Base-by-base conservation (phyloP, 1,284 basidiomycete genomes). In the Marasmius tenuissimus region DNA sequence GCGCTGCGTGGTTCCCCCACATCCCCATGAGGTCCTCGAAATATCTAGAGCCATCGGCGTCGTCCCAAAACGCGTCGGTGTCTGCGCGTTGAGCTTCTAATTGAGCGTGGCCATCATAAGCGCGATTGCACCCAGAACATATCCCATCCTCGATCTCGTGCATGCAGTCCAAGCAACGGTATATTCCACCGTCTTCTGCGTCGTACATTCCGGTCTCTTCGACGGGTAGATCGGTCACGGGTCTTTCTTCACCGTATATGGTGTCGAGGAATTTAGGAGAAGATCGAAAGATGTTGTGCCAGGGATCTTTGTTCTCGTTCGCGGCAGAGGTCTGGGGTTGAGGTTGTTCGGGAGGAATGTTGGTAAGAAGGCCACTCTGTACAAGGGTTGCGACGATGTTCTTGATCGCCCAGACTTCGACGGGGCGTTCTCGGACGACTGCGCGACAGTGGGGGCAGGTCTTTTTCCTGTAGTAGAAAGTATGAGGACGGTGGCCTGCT, bases 371-470 rank as follows among this genome's bases (percentile, higher is more conserved):
- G 10, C 79, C 81, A 63, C 85, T 88, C 55, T 81, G 81, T 45
- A 80, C 76, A 4, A 88, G 67, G 5, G 74, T 71, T 1, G 71
- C 72, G 16, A 89, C 87, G 75, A 91, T 84, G 62, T 81, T 80
- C 71, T 92, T 92, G 65, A 92, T 76, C 10, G 77, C 78, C 86
- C 88, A 92, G n/a, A 89, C 82, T 70, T 88, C 87, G 5, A 85
- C 79, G 0, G 91, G 91, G 4, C 86, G 81, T 10, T 86, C 82
- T 11, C 70, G 72, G 16, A 93, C 79, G 16, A 79, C 69, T 0
- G 85, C 81, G 37, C 91, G 87, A 67, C 91, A 93, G 51, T 89
- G 82, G 0, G 91, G 91, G 65, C 91, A 93, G 1, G 86, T 89
- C 72, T 93, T 93, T 72, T 78, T 75, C 67, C 81, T 74, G 63